Percentiles rank a stretch among this genome's conserved stretches.
Evolutionary conservation across 1,284 basidiomycete species (phyloP).

Genomic region (Stygiomarasmius scandens): DNA sequence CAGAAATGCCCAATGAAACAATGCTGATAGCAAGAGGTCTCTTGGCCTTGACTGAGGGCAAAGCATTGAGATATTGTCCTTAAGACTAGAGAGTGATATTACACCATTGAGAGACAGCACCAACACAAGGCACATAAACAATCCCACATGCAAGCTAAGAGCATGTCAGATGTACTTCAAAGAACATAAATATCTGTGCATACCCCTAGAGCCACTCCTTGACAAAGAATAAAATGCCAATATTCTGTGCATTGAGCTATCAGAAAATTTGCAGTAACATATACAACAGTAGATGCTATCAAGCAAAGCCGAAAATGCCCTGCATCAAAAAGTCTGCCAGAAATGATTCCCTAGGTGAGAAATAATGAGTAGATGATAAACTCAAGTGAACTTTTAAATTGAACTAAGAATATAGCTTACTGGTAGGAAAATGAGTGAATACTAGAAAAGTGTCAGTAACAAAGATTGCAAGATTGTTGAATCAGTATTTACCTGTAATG

Average conservation of each 20-base stretch:
- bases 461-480: too few species aligned
- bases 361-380: too few species aligned
- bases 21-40: conserved; percentile 6
- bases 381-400: too few species aligned
- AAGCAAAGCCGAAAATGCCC: conserved; percentile 2
- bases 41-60: background rate
- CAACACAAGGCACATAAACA: conserved; percentile 6
- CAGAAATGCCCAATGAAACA: conserved; percentile 2
- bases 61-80: background rate
- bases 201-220: conserved; percentile 3
- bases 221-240: conserved; percentile 2
- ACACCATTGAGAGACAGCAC: conserved; percentile 6
- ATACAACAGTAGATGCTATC: background rate
- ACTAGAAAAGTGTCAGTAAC: too few species aligned
- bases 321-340: conserved; percentile 4
- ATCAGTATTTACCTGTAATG: too few species aligned
- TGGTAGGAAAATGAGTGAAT: too few species aligned
- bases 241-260: conserved; percentile 1
- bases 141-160: conserved; percentile 7
- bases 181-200: background rate
- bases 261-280: background rate
- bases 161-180: background rate
- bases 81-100: background rate
- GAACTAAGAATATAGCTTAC: too few species aligned
- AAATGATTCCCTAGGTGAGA: conserved; percentile 1